Evolutionary conservation across 2,329 filamentous ascomycete genomes (phyloP).

Genomic region (Arthroderma uncinatum): DNA sequence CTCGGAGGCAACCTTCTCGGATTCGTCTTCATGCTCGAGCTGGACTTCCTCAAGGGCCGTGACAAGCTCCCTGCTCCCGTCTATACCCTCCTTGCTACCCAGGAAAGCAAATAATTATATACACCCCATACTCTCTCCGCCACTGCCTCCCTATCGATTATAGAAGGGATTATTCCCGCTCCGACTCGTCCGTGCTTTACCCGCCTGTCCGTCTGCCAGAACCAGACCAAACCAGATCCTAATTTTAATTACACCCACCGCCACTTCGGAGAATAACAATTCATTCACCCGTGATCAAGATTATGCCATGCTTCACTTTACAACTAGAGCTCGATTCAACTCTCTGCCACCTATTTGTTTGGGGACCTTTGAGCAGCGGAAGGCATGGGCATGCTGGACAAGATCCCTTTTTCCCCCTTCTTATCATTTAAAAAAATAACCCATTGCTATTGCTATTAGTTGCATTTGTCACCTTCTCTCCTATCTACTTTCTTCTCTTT

Average conservation of each 20-base stretch:
- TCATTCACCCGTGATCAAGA: not conserved
- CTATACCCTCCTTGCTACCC: constrained; percentile 61
- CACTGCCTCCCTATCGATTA: not conserved
- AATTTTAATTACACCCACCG: not conserved
- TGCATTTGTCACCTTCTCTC: too few species aligned
- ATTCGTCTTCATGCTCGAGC: constrained; percentile 91
- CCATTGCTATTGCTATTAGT: too few species aligned
- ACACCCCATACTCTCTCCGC: not conserved
- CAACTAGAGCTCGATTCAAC: not conserved
- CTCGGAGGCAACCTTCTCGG: constrained; percentile 77
- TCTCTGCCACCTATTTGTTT: not conserved
- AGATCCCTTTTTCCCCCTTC: too few species aligned
- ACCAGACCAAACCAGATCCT: not conserved
- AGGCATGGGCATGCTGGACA: not conserved
- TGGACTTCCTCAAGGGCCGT: constrained; percentile 83
- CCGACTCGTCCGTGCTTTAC: not conserved
- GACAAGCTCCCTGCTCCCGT: constrained; percentile 79
- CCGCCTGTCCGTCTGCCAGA: not conserved
- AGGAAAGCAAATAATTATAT: constrained; percentile 1
- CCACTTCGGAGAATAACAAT: not conserved
- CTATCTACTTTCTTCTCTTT: not conserved
- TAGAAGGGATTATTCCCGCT: not conserved
- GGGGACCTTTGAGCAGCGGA: not conserved
- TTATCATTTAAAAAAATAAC: not conserved
- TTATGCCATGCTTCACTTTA: not conserved